Evolutionary conservation across 148 eudicot genomes (phyloP), one percentile per base, ranked within the genome.

Genomic region (Agrostemma githago): DNA sequence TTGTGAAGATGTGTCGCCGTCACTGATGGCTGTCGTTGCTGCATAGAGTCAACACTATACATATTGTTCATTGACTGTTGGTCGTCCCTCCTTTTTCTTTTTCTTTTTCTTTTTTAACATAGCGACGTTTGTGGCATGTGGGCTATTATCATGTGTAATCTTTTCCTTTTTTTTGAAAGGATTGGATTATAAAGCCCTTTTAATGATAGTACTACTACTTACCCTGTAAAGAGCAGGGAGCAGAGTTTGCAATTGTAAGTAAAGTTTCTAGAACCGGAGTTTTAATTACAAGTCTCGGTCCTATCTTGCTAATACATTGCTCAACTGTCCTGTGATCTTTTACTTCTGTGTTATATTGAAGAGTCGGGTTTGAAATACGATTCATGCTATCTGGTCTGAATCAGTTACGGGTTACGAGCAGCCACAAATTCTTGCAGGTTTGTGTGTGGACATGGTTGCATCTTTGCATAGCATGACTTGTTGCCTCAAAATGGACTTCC

Each of bases 11-110:
- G 70, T 41, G 68, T 70, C 62, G 19, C 70, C 66, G 3, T 44
- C 74, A 46, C 34, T 70, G 70, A 41, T 77, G 42, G 66, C 83
- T 19, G n/a, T 72, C 54, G 80, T 82, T 58, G 77, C 77, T 73
- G 74, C 74, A 59, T 78, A 82, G 71, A 51, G 8, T 51, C 15
- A 51, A 12, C 56, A 51, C 8, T 60, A 60, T 34, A 62, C 40
- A 62, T 62, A 62, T 62, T 9, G 37, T 62, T 62, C 15, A 62
- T 37, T 62, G 15, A 62, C 39, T 37, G 26, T 60, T 62, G 8
- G 37, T 62, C 34, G 34, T 26, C 34, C 34, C 34, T 26, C 34
- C 34, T 26, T 26, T 62, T 62, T 26, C 40, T 19, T 51, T 48
- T 48, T 48, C 4, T 42, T 6, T 7, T 43, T 43, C 19, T 60